Conservation (phyloP, 179 eudicot species). For the Patellifolia procumbens region DNA sequence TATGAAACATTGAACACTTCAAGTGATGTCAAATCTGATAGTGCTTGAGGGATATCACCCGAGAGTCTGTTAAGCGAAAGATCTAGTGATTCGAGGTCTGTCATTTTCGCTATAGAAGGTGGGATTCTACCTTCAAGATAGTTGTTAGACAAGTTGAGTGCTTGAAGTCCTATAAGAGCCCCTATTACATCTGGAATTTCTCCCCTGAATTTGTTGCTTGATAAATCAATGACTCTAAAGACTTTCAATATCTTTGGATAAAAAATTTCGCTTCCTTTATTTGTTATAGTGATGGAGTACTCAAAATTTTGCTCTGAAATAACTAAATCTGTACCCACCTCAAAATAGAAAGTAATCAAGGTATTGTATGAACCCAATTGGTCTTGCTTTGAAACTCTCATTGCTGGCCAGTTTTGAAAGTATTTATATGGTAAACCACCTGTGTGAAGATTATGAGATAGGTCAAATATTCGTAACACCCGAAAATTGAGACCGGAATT, state of each 20-base stretch:
- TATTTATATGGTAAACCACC: conserved; percentile 32
- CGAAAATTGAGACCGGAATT: not conserved
- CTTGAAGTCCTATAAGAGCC: conserved; percentile 25
- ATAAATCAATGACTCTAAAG: conserved; percentile 36
- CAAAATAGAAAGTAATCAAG: not conserved
- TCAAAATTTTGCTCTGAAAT: not conserved
- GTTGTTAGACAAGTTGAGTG: conserved; percentile 42
- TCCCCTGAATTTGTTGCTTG: conserved; percentile 37
- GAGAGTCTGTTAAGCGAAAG: conserved; percentile 35
- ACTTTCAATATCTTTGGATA: conserved; percentile 15
- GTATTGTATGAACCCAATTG: not conserved
- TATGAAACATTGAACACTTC: conserved; percentile 34
- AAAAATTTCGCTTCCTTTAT: conserved; percentile 30
- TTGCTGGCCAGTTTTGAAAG: conserved; percentile 31
- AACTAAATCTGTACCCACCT: too few species aligned
- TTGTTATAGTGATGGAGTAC: conserved; percentile 17
- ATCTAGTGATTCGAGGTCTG: conserved; percentile 37
- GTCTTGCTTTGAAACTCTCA: conserved; percentile 11
- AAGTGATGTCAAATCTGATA: conserved; percentile 24
- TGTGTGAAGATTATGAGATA: conserved; percentile 32
- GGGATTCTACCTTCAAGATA: conserved; percentile 33
- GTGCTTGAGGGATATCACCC: conserved; percentile 29
- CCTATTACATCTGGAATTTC: conserved; percentile 28
- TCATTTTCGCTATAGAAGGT: conserved; percentile 23
- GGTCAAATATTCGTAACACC: conserved; percentile 34